Percentiles rank a stretch among this genome's conserved stretches.
Evolutionary conservation across 2,329 filamentous ascomycete species (phyloP).

Genomic region (Pseudogymnoascus sp.): DNA sequence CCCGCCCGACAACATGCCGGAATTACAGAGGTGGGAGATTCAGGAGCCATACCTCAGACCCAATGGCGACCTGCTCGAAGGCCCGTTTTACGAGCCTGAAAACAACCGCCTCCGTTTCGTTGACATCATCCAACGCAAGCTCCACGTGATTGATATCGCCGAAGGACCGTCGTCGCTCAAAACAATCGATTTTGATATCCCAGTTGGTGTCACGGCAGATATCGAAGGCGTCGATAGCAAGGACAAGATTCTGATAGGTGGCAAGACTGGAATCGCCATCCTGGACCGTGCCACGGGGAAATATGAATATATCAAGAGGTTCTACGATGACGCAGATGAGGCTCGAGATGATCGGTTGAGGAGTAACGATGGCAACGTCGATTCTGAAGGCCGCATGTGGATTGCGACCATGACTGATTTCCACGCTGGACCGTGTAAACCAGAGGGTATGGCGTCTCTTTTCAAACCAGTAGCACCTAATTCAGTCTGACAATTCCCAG

Average conservation of each 20-base stretch:
- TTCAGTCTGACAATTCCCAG: constrained; percentile 34
- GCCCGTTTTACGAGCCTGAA: constrained; percentile 61
- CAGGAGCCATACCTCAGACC: constrained; percentile 47
- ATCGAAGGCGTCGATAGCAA: constrained; percentile 56
- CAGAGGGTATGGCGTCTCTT: constrained; percentile 26
- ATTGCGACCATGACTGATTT: constrained; percentile 82
- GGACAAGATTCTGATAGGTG: constrained; percentile 65
- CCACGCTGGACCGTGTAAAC: constrained; percentile 28
- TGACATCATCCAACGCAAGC: constrained; percentile 70
- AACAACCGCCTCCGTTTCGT: constrained; percentile 65
- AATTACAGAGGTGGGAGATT: constrained; percentile 33
- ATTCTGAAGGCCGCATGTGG: constrained; percentile 77
- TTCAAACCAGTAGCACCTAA: neutral
- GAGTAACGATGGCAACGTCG: constrained; percentile 76
- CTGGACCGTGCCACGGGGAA: constrained; percentile 55
- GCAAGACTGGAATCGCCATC: constrained; percentile 76
- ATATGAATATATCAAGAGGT: constrained; percentile 47
- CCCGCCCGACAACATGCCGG: neutral
- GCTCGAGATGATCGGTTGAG: constrained; percentile 49
- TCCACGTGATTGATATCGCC: constrained; percentile 63
- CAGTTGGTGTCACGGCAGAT: constrained; percentile 65
- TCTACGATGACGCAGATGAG: constrained; percentile 32
- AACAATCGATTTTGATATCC: constrained; percentile 43
- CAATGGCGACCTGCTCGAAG: constrained; percentile 63
- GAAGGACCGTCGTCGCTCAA: constrained; percentile 36